A percentile compares a stretch with the other conserved stretches of the same genome.
Conservation (phyloP, 305 asterid species). For the Fraxinus velutina region DNA sequence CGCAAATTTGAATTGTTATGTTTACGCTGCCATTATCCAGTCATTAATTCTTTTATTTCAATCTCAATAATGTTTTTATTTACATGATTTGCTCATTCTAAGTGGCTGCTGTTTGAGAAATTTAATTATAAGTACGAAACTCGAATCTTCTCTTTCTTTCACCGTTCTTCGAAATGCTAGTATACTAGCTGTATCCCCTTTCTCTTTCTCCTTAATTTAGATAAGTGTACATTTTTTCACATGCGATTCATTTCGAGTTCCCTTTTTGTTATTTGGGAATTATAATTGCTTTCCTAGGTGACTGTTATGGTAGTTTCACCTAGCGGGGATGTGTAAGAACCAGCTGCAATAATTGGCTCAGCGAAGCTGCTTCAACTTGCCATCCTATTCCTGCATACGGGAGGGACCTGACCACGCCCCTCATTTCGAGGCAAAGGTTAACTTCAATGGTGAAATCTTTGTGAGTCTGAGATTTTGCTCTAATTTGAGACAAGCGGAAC, state of each 20-base stretch:
- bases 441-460: conserved; percentile 47
- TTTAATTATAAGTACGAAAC: not conserved
- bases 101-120: not conserved
- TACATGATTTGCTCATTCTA: not conserved
- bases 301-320: not conserved
- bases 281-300: not conserved
- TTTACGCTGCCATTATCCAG: not conserved
- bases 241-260: not conserved
- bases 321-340: conserved; percentile 40
- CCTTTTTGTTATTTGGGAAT: not conserved
- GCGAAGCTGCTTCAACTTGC: conserved; percentile 51
- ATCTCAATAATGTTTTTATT: not conserved
- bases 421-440: conserved; percentile 43
- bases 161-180: not conserved
- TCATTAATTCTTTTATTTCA: not conserved
- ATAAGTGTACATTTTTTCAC: not conserved
- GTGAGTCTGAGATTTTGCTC: conserved; percentile 36
- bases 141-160: not conserved
- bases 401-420: conserved; percentile 58
- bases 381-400: conserved; percentile 36
- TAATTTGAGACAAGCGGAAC: conserved; percentile 61
- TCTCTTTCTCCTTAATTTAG: not conserved
- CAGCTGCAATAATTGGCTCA: conserved; percentile 53
- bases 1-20: not conserved
- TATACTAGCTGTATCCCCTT: not conserved